Base-by-base conservation (phyloP, 306 rosid species). In the Inga oerstediana region DNA sequence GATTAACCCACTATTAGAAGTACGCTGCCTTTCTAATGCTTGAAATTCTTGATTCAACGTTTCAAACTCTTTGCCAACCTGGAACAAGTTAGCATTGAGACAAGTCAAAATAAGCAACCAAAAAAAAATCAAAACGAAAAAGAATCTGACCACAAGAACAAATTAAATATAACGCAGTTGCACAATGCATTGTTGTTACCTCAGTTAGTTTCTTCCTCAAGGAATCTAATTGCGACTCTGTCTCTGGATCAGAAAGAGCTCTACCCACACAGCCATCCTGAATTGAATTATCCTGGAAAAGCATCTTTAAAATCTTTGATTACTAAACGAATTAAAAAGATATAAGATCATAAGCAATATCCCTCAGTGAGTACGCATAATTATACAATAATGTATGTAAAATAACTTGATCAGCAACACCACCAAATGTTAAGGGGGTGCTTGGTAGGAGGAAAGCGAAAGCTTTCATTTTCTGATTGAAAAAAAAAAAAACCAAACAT, bases 1-100 rank as follows among this genome's bases (percentile, higher is more conserved):
- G 86, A 93, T 81, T 78, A 79, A 80, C 22, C 44, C 90, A 85
- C 85, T 88, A 85, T 79, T 83, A 34, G 86, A 82, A 73, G 83
- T 79, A 72, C 87, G 81, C 75, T 82, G 92, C 80, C 74, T 88
- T 86, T 92, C 89, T 75, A 96, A 85, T 73, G 87, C 81, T 77
- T 85, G 88, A 80, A 94, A 84, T 81, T 96, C 97, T 84, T 32
- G 87, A 86, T 87, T 88, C 80, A 92, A 87, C 68, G 67, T 81
- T 72, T 87, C 89, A 86, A 92, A 89, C 84, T 91, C 97, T 85
- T 88, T 83, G 39, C 88, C 89, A 48, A 87, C 93, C 99, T 96
- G 87, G 83, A 56, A 78, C 16, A 77, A 67, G 68, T 54, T 19
- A 80, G 78, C 66, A 59, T 76, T 30, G 41, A 75, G n/a, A 72